Base-by-base conservation (phyloP, 176 grass and related monocot genomes). In the Stipa capillata region DNA sequence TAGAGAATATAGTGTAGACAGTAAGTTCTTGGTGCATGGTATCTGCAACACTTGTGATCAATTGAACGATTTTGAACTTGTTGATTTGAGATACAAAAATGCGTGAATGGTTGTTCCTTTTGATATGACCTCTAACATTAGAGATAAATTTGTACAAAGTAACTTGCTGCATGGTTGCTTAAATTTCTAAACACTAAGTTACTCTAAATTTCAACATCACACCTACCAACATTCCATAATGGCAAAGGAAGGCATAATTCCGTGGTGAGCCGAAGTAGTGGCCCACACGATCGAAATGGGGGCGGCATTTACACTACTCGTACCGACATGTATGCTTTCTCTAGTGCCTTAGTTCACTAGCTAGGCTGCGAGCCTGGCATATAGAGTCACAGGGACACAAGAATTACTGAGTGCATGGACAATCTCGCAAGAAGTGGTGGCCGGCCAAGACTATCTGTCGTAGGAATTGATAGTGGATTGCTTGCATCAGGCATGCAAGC, bases 151-250 rank as follows among this genome's bases (percentile, higher is more conserved):
- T n/a, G n/a, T n/a, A n/a, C n/a, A n/a, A n/a, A n/a, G n/a, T n/a
- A n/a, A n/a, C n/a, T n/a, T n/a, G n/a, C n/a, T n/a, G n/a, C n/a
- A n/a, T n/a, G n/a, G n/a, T n/a, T n/a, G n/a, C n/a, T n/a, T n/a
- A n/a, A n/a, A n/a, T n/a, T n/a, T n/a, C n/a, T n/a, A n/a, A n/a
- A n/a, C n/a, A n/a, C n/a, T n/a, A n/a, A n/a, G n/a, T n/a, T n/a
- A n/a, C n/a, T n/a, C n/a, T n/a, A n/a, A n/a, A n/a, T n/a, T n/a
- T 70, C 73, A 50, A 40, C 73, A 60, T 78, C 82, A 40, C 41
- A 60, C 63, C 73, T 77, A 77, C 31, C 73, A 48, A 23, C 50
- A 50, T 50, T 70, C 62, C 52, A 71, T 51, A 61, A 40, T 23
- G 40, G 53, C 18, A 51, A 74, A 73, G 21, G n/a, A 69, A 58